Conservation (phyloP, 164 flowering plant species). For the Vitis rupestris region DNA sequence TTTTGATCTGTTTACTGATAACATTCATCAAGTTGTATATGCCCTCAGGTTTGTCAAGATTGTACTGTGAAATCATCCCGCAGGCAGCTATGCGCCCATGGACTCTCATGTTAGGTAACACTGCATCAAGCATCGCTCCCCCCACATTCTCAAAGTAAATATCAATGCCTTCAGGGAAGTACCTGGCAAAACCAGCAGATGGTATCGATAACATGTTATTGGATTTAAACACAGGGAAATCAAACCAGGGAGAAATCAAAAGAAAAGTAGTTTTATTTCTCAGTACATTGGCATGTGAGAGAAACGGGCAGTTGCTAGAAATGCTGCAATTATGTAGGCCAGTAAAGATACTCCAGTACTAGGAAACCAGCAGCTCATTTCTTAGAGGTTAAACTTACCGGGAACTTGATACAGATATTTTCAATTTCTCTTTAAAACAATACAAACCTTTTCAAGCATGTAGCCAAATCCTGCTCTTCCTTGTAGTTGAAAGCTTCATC, state of each 20-base stretch:
- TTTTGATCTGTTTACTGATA: constrained; percentile 19
- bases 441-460: constrained; percentile 38
- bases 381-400: too few species aligned
- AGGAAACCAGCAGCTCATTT: too few species aligned
- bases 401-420: too few species aligned
- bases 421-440: too few species aligned
- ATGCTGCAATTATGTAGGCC: too few species aligned
- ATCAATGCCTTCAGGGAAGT: constrained; percentile 47
- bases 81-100: constrained; percentile 44
- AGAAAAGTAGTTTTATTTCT: too few species aligned
- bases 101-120: constrained; percentile 38
- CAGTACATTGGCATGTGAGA: too few species aligned
- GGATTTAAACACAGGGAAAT: too few species aligned
- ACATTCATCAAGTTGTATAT: constrained; percentile 28
- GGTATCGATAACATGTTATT: too few species aligned
- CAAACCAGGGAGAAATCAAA: too few species aligned
- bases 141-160: constrained; percentile 57
- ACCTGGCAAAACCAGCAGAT: constrained; percentile 9
- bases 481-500: constrained; percentile 53
- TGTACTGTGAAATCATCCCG: constrained; percentile 43
- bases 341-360: too few species aligned
- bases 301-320: too few species aligned
- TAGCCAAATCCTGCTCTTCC: constrained; percentile 35
- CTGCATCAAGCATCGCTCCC: constrained; percentile 49
- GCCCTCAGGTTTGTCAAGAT: constrained; percentile 22